Percentiles rank a stretch among this genome's conserved stretches.
These are phyloP conservation scores for Candida michaelii DNA, from an alignment of 805 yeast genomes.

Conservation along the genomic window DNA sequence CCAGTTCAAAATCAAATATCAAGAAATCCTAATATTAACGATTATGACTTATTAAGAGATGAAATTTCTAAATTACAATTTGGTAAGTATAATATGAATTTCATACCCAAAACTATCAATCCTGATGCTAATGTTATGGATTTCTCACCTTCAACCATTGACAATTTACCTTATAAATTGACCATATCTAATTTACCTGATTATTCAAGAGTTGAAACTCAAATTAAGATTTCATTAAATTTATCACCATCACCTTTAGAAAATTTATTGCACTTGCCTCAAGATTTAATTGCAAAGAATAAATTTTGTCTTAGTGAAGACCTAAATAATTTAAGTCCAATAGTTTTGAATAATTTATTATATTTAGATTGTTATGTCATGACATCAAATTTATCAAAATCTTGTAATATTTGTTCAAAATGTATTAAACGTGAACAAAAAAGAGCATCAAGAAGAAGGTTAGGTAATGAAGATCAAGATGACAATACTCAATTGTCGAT, in stretches of 20 bases:
- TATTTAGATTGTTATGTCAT: constrained; percentile 81
- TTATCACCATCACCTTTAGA: constrained; percentile 79
- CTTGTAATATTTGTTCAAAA: constrained; percentile 78
- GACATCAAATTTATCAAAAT: constrained; percentile 46
- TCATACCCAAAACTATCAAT: constrained; percentile 32
- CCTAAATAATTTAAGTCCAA: constrained; percentile 42
- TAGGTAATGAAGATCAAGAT: constrained; percentile 39
- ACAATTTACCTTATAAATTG: constrained; percentile 48
- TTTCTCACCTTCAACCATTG: constrained; percentile 36
- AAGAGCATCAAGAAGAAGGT: constrained; percentile 89
- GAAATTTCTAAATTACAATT: constrained; percentile 54
- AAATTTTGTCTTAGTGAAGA: constrained; percentile 65
- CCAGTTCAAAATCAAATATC: background rate
- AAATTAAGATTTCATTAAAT: constrained; percentile 71
- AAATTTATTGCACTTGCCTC: constrained; percentile 72
- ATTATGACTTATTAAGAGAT: constrained; percentile 43
- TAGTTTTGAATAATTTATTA: constrained; percentile 52
- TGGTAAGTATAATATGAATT: constrained; percentile 44
- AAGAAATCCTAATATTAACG: constrained; percentile 1
- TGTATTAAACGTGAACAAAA: constrained; percentile 93
- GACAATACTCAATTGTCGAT: background rate
- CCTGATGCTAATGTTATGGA: constrained; percentile 37
- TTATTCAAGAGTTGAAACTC: constrained; percentile 92
- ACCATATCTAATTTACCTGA: constrained; percentile 65
- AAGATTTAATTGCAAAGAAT: constrained; percentile 84